Base-by-base conservation (phyloP, 1,139 yeast genomes). In the Pichia cactophila region DNA sequence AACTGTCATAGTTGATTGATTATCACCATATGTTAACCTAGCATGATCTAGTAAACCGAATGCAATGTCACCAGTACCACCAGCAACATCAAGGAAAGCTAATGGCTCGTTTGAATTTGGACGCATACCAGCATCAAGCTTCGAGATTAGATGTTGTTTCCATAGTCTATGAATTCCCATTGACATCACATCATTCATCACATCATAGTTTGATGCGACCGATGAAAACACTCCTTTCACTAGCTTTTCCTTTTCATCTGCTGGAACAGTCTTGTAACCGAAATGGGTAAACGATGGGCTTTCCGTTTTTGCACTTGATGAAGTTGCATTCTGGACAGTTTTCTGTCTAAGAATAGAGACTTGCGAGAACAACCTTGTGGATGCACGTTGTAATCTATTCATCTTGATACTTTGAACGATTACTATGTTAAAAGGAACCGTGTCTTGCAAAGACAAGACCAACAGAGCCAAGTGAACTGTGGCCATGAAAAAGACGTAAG, bases 11-110 rank as follows among this genome's bases (percentile, higher is more conserved):
- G 82, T 79, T 37, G 90, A 81, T 55, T 74, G 72, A 45, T 70
- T 74, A 69, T 92, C 99, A 48, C 86, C 83, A 65, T 81, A 88
- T 56, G 81, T 80, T 45, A 74, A 69, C 56, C 86, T 83, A 11
- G 97, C 97, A 65, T 92, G 96, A 60, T 90, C 96, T 56, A 92
- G 72, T 54, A 94, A 76, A 7, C 98, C 94, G 69, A 89, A 89
- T 1, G 98, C 98, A 68, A 92, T 90, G 65, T 92, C 99, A 44
- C 98, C 99, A 16, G 97, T 89, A 33, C 99, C 99, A 51, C 98
- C 99, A 38, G 98, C 99, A 49, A 94, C 97, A 68, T 92, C 99
- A 55, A 92, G 74, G 62, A 92, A 90, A 55, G 83, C 80, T 62
- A 92, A 73, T 1, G 96, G 96, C 57, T 81, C 77, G 41, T 63